A percentile compares a stretch with the other conserved stretches of the same genome.
Evolutionary conservation across 1,284 basidiomycete genomes (phyloP).

Genomic region (Apiotrichum sp.): DNA sequence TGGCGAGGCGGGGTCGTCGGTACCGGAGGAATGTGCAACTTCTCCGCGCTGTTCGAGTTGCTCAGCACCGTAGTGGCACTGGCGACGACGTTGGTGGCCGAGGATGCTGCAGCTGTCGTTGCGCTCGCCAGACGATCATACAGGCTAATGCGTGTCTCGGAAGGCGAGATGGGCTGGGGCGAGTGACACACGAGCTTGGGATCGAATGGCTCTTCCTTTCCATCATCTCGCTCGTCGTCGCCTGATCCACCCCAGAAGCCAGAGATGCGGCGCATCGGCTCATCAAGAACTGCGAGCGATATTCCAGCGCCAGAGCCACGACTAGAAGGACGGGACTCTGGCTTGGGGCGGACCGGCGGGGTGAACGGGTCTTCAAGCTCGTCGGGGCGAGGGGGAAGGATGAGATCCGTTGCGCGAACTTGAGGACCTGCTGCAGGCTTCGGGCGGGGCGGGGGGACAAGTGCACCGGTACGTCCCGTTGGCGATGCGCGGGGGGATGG

Average conservation of each 20-base stretch:
- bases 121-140: slow-evolving; percentile 13
- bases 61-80: background rate
- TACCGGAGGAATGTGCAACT: slow-evolving; percentile 9
- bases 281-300: slow-evolving; percentile 21
- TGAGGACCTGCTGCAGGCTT: background rate
- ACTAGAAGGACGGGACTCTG: slow-evolving; percentile 2
- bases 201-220: slow-evolving; percentile 28
- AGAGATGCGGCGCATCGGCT: slow-evolving; percentile 32
- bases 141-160: slow-evolving; percentile 4
- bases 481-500: background rate
- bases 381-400: slow-evolving; percentile 35
- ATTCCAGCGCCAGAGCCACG: slow-evolving; percentile 11
- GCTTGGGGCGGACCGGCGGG: background rate
- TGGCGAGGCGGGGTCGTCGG: slow-evolving; percentile 5
- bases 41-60: slow-evolving; percentile 2
- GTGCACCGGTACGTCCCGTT: background rate
- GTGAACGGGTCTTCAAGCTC: slow-evolving; percentile 23
- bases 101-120: slow-evolving; percentile 1
- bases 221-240: slow-evolving; percentile 5
- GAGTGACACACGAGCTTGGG: slow-evolving; percentile 18
- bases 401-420: slow-evolving; percentile 3
- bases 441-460: background rate
- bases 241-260: slow-evolving; percentile 20
- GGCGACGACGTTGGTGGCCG: slow-evolving; percentile 4
- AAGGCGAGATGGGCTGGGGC: background rate